Evolutionary conservation across 495 filamentous ascomycete genomes (phyloP).

Genomic region (Talaromyces stipitatus): DNA sequence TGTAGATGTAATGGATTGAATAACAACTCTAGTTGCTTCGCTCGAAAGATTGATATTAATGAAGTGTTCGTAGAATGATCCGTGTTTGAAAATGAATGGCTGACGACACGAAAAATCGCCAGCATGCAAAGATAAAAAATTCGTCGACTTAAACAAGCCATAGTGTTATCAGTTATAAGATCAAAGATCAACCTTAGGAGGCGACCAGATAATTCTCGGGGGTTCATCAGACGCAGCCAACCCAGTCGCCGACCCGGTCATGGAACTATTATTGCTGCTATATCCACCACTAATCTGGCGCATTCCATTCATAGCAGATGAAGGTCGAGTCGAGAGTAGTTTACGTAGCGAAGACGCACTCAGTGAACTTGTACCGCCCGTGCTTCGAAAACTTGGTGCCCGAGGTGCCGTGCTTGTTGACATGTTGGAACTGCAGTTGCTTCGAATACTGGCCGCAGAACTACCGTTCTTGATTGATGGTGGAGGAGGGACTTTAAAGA

Average conservation of each 20-base stretch:
- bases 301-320: constrained; percentile 22
- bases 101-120: not conserved
- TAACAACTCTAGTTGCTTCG: not conserved
- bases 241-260: not conserved
- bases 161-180: not conserved
- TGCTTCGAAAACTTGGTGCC: constrained; percentile 26
- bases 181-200: constrained; percentile 32
- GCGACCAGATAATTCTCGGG: constrained; percentile 35
- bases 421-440: constrained; percentile 35
- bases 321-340: constrained; percentile 22
- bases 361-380: constrained; percentile 24
- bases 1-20: not conserved
- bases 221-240: constrained; percentile 20
- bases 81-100: not conserved
- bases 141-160: not conserved
- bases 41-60: too few relatives aligned
- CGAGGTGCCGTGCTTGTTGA: constrained; percentile 28
- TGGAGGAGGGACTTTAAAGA: not conserved
- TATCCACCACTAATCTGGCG: constrained; percentile 18
- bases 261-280: not conserved
- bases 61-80: not conserved
- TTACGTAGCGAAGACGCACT: constrained; percentile 27
- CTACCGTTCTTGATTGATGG: constrained; percentile 16
- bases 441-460: constrained; percentile 34
- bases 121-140: not conserved